phyloP scores from a whole-genome alignment of 257 asterid species.

The Knoxia roxburghii region DNA sequence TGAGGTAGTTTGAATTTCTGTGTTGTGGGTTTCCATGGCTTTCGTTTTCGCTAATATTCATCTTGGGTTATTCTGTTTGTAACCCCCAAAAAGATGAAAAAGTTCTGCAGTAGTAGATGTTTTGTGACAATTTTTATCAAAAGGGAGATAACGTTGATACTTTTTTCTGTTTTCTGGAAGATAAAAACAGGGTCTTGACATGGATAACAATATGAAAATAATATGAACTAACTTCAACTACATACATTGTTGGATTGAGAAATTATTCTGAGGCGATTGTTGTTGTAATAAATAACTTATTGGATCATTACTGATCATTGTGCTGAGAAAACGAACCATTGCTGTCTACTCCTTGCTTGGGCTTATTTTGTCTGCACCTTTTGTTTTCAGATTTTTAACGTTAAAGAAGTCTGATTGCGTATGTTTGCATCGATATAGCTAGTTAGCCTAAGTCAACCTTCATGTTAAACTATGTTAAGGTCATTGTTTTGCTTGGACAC shows the following conservation, averaged over 20 bases:
- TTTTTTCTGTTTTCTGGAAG: neutral
- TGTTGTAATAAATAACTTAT: neutral
- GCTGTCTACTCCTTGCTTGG: neutral
- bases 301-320: neutral
- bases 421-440: neutral
- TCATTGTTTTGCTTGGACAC: constrained; percentile 1
- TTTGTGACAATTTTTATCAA: neutral
- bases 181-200: neutral
- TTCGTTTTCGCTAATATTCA: neutral
- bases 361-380: neutral
- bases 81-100: neutral
- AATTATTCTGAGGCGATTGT: neutral
- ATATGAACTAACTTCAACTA: no score
- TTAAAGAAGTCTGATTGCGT: neutral
- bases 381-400: neutral
- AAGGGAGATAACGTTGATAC: neutral
- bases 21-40: neutral
- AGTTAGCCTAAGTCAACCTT: neutral
- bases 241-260: neutral
- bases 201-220: neutral
- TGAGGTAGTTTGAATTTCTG: neutral
- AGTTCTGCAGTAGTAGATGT: neutral
- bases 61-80: neutral
- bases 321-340: neutral
- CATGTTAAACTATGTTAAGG: neutral